Evolutionary conservation across 805 yeast species (phyloP), one percentile per base, ranked within the genome.

Genomic region (Tetrapisispora taiwanensis): DNA sequence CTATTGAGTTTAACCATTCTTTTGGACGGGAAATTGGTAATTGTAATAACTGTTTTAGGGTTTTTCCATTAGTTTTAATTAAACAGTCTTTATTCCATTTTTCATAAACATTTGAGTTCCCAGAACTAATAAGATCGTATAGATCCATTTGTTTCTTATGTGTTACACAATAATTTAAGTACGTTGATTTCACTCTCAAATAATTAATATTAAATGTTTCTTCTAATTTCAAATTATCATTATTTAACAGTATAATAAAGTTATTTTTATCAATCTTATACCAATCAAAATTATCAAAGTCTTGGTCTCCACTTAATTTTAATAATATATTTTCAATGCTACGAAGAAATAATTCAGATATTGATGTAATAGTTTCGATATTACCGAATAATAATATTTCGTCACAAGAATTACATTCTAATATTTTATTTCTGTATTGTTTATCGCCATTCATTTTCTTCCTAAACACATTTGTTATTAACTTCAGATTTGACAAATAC

Each of bases 311-410:
- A 31, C 7, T 8, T 3, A 15, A 10, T 10, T 14, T 13, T 8
- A 3, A 14, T 10, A 30, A 13, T 13, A 5, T 18, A 6, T 41
- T 40, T 15, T 39, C 44, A 13, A 52, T 24, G 3, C 54, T 48
- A 4, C 51, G 52, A 8, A 60, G 31, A 17, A 71, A 60, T 4
- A 65, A 44, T 14, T 58, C 55, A 47, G 71, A 65, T 5, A 70
- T 51, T 9, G 67, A 65, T 6, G 62, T 44, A 28, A 74, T 61
- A 1, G 70, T 62, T 14, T 60, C 68, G 32, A 71, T 50, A 48
- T 72, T 71, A 1, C 75, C 73, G 57, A 74, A 73, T 1, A 74
- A 49, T 7, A 65, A 43, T 5, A 64, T 37, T 43, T 66, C 67
- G 28, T 72, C 74, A 20, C 56, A 56, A 1, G 58, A 48, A 8